These are phyloP conservation scores for Pezicula neosporulosa DNA, from an alignment of 2,329 filamentous ascomycete genomes.

Conservation along the genomic window DNA sequence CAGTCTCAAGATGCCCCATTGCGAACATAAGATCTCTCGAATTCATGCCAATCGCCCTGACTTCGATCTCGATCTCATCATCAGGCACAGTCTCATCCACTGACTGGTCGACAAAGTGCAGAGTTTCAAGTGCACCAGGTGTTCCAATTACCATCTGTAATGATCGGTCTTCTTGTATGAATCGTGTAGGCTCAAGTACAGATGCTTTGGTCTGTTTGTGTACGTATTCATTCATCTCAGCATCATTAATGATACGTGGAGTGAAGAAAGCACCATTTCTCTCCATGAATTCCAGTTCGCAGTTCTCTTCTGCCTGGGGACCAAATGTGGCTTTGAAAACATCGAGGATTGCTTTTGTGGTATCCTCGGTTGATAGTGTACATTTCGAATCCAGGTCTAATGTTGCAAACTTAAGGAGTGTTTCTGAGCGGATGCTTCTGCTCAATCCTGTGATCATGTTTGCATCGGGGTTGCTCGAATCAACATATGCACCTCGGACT, in stretches of 20 bases:
- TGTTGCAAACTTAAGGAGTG: constrained; percentile 22
- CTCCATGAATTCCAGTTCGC: constrained; percentile 22
- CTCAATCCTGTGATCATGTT: constrained; percentile 26
- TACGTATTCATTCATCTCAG: constrained; percentile 25
- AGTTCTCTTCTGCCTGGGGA: constrained; percentile 9
- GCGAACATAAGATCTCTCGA: constrained; percentile 26
- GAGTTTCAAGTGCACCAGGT: constrained; percentile 22
- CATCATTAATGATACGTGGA: constrained; percentile 20
- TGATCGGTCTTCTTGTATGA: constrained; percentile 13
- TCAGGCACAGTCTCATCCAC: constrained; percentile 7
- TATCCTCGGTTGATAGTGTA: constrained; percentile 30
- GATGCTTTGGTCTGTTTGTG: constrained; percentile 18
- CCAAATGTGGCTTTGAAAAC: constrained; percentile 16
- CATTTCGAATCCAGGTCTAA: constrained; percentile 19
- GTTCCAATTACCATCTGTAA: constrained; percentile 19
- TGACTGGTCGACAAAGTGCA: constrained; percentile 21
- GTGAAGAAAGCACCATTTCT: constrained; percentile 24
- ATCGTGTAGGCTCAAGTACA: constrained; percentile 12
- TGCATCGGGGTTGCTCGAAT: constrained; percentile 19
- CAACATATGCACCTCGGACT: constrained; percentile 38
- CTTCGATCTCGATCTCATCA: constrained; percentile 22
- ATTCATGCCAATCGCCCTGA: constrained; percentile 28
- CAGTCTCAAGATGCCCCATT: constrained; percentile 28
- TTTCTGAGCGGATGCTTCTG: constrained; percentile 24
- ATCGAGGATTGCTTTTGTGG: constrained; percentile 11